Conservation (phyloP, 2,329 filamentous ascomycete genomes). For the Trichophyton schoenleinii region DNA sequence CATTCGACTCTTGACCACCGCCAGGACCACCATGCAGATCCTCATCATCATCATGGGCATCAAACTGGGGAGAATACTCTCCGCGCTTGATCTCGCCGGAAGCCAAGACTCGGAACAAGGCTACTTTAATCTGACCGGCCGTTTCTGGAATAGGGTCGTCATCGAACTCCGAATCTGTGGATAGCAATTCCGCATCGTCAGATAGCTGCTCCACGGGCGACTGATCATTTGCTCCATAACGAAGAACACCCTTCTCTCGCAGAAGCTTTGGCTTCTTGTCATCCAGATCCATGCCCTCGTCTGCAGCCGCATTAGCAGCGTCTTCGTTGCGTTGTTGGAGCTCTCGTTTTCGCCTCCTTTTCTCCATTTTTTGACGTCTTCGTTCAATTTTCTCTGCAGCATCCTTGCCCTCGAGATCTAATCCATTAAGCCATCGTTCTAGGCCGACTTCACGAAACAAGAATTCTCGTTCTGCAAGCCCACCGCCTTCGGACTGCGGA, state of each 20-base stretch:
- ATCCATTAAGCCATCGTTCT: conserved; percentile 89
- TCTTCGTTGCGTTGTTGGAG: conserved; percentile 43
- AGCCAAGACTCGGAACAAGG: conserved; percentile 86
- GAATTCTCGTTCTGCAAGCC: conserved; percentile 90
- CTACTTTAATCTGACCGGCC: conserved; percentile 94
- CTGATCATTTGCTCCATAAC: conserved; percentile 66
- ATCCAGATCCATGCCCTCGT: conserved; percentile 29
- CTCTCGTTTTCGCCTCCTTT: conserved; percentile 65
- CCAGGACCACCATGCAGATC: conserved; percentile 44
- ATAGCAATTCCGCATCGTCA: conserved; percentile 53
- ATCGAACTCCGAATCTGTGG: conserved; percentile 53
- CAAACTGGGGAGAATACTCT: conserved; percentile 95
- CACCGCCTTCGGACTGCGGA: conserved; percentile 78
- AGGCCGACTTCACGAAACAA: conserved; percentile 92
- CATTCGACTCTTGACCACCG: conserved; percentile 18
- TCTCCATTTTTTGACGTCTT: conserved; percentile 59
- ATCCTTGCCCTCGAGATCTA: conserved; percentile 89
- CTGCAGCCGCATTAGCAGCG: conserved; percentile 32
- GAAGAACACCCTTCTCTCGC: conserved; percentile 48
- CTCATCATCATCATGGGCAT: conserved; percentile 90
- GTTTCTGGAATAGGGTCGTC: conserved; percentile 81
- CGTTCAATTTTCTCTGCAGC: conserved; percentile 65
- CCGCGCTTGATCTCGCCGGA: conserved; percentile 96
- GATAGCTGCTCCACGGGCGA: conserved; percentile 61
- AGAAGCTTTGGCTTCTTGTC: conserved; percentile 19